Base-by-base conservation (phyloP, 371 early-diverging fungal species). In the Mucor velutinosus region DNA sequence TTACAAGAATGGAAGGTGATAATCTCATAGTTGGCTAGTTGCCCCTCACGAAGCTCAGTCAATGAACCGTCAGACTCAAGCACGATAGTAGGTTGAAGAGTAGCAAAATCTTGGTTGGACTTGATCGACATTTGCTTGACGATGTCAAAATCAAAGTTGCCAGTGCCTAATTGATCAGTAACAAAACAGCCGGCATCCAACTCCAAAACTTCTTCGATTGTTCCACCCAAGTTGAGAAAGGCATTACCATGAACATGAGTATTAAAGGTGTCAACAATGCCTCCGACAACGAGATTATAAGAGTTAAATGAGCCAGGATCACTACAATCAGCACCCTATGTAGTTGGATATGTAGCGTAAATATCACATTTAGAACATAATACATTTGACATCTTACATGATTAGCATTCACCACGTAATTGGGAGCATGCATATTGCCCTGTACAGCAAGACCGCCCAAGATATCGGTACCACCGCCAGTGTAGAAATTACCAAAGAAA, bases 381-480 rank as follows among this genome's bases (percentile, higher is more conserved):
- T 14, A 37, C 0, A 37, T 37, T 1, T 1, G 6, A 5, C 17
- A 17, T 4, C 25, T 14, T 51, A 51, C 53, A 19, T 64, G 33
- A 19, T 74, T 71, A n/a, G 62, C 64, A 47, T 74, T 71, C 19
- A 74, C 69, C 2, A 58, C 43, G n/a, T 71, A 68, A 11, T 37
- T 19, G 12, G 68, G 62, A 7, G 72, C 71, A 19, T 10, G 35
- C 14, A 71, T 59, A n/a, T 21, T 56, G 32, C 74, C 75, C 25
- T 58, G 35, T 1, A 74, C 71, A n/a, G 72, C 75, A 10, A 71
- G 57, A 15, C 68, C 62, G n/a, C 75, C 75, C 25, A 68, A 35
- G 15, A 68, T 74, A 57, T 74, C 69, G 21, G 64, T 41, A 15
- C 60, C 43, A n/a, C 71, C 71, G 29, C 8, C 53, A 7, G 65